Percentiles rank a stretch among this genome's conserved stretches.
Conservation (phyloP, 2,329 filamentous ascomycete genomes). For the Fusarium sacchari region DNA sequence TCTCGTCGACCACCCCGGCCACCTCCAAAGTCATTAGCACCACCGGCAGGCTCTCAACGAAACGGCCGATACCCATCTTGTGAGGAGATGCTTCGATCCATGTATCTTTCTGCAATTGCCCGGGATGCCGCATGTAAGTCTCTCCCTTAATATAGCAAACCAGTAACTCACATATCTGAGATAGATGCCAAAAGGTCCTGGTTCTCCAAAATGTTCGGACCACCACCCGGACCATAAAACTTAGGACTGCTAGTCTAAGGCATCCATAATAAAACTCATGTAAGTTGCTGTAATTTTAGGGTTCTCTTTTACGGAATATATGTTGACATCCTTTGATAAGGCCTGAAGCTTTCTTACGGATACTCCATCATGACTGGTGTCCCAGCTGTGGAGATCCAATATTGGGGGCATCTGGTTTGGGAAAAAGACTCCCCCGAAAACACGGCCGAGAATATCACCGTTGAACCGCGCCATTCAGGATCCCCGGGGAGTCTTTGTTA, state of each 20-base stretch:
- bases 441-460: conserved; percentile 37
- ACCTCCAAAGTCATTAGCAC: background rate
- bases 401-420: background rate
- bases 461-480: conserved; percentile 40
- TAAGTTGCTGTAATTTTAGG: too few species aligned
- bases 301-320: background rate
- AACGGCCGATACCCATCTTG: background rate
- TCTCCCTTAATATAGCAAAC: background rate
- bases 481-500: background rate
- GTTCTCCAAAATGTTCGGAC: background rate
- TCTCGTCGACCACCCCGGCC: background rate
- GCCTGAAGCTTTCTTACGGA: background rate
- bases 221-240: background rate
- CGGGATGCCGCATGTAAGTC: background rate
- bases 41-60: background rate
- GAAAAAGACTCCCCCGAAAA: conserved; percentile 37
- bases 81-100: background rate
- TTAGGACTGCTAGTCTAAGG: background rate
- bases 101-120: background rate
- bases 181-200: background rate
- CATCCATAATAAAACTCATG: background rate
- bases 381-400: background rate
- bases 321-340: background rate
- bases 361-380: background rate
- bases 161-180: background rate